phyloP scores from a whole-genome alignment of 2,329 filamentous ascomycete species.

The Westerdykella sp. region DNA sequence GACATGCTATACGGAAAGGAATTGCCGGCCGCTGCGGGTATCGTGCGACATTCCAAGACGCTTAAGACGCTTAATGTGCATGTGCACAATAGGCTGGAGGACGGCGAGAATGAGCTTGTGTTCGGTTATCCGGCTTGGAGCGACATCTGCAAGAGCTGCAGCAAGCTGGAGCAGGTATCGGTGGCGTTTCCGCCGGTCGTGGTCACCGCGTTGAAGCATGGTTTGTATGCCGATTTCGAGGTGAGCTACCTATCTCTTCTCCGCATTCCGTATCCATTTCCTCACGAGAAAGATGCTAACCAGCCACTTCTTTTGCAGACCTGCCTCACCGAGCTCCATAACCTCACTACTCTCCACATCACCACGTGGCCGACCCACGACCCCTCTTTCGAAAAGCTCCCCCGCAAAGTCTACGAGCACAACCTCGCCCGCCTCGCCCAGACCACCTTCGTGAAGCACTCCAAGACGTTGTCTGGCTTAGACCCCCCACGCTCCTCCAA shows the following conservation, averaged over 20 bases:
- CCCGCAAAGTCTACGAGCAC: constrained; percentile 42
- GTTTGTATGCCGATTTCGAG: constrained; percentile 42
- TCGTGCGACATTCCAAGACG: constrained; percentile 43
- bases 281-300: constrained; percentile 4
- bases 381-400: constrained; percentile 23
- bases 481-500: constrained; percentile 29
- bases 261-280: background rate
- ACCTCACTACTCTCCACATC: constrained; percentile 44
- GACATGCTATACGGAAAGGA: constrained; percentile 39
- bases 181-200: constrained; percentile 44
- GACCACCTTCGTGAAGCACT: constrained; percentile 28
- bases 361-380: constrained; percentile 41
- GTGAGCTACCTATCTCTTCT: constrained; percentile 11
- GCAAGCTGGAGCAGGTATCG: constrained; percentile 41
- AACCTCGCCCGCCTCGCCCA: constrained; percentile 39
- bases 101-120: constrained; percentile 40
- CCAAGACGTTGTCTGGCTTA: constrained; percentile 5
- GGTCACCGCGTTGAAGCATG: constrained; percentile 37
- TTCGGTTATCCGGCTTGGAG: constrained; percentile 41
- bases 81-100: constrained; percentile 30
- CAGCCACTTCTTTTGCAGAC: constrained; percentile 17
- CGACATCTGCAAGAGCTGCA: constrained; percentile 42
- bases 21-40: constrained; percentile 39
- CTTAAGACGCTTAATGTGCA: constrained; percentile 43
- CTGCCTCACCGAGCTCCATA: constrained; percentile 34